Base-by-base conservation (phyloP, 371 early-diverging fungal species). In the Coelomomyces lativittatus region DNA sequence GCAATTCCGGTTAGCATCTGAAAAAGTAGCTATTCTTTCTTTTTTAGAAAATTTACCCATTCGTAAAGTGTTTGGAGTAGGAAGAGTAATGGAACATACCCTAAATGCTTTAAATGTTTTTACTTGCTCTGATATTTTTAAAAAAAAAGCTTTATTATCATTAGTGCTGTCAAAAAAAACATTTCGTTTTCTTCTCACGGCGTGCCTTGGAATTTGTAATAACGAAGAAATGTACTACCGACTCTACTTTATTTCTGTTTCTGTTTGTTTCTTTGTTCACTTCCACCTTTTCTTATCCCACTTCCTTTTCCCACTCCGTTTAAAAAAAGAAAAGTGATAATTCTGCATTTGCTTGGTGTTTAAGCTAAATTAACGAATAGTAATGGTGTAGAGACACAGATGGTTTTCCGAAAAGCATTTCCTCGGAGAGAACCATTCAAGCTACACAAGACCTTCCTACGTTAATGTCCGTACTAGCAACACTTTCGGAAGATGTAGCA, bases 11-110 rank as follows among this genome's bases (percentile, higher is more conserved):
- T 41, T 46, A 11, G 11, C 47, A 25, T 17, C 19, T 11, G 47
- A 11, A 0, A 32, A 21, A 17, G 31, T n/a, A 10, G 8, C 21
- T 10, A 21, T 46, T 5, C 1, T 45, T 14, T 24, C 6, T 0
- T 46, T 46, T 21, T 36, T 45, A 25, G 6, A 23, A n/a, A 11
- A 17, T 7, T 8, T 46, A 21, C 40, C 10, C 23, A 45, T 45
- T 9, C 47, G 47, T 1, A 44, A 45, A 24, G 25, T 46, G 24
- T 21, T 17, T 10, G 47, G 47, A 12, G 40, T 46, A 7, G 47
- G 47, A n/a, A 44, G 24, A 7, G 40, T 46, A 10, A 45, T 41
- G 27, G 47, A 46, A 30, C 47, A 46, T 27, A 11, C 14, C 38
- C 40, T 46, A n/a, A 19, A 45, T 11, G 9, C 46, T 0, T 21